A percentile compares a stretch with the other conserved stretches of the same genome.
These are phyloP conservation scores for Mycena citricolor DNA, from an alignment of 1,284 basidiomycete genomes.

Conservation along the genomic window DNA sequence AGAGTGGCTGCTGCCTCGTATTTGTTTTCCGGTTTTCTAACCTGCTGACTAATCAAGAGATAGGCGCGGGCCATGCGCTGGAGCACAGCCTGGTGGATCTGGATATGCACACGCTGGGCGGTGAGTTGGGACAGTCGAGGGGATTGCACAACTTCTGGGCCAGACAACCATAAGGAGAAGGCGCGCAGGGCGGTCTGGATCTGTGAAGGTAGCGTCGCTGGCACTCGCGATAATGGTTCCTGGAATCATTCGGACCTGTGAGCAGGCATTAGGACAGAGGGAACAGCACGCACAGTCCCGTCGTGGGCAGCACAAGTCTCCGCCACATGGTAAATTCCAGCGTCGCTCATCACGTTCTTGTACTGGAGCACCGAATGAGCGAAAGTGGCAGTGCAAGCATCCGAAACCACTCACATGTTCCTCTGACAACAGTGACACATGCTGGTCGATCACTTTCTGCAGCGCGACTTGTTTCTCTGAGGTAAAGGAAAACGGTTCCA, in stretches of 20 bases:
- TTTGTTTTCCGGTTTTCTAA: constrained; percentile 70
- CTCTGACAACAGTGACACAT: constrained; percentile 67
- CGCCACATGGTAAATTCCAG: constrained; percentile 70
- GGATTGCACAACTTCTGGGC: constrained; percentile 71
- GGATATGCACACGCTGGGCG: constrained; percentile 61
- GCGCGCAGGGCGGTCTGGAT: constrained; percentile 54
- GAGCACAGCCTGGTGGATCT: constrained; percentile 76
- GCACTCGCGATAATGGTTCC: constrained; percentile 72
- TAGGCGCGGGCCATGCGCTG: constrained; percentile 70
- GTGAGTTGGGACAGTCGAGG: constrained; percentile 75
- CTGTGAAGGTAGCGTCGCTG: constrained; percentile 53
- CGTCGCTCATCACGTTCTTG: constrained; percentile 67
- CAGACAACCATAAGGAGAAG: constrained; percentile 71
- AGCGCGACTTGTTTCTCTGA: constrained; percentile 58
- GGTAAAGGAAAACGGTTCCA: constrained; percentile 78
- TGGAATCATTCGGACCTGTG: constrained; percentile 28
- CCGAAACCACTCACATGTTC: constrained; percentile 68
- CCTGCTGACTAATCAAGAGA: constrained; percentile 66
- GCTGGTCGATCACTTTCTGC: constrained; percentile 59
- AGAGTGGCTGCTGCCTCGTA: constrained; percentile 91
- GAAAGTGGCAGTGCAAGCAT: constrained; percentile 1
- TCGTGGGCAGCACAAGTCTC: constrained; percentile 56
- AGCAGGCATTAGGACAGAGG: neutral
- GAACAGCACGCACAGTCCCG: constrained; percentile 40
- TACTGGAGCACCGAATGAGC: constrained; percentile 48